Evolutionary conservation across 345 rosid species (phyloP).

Genomic region (Murraya koenigii): DNA sequence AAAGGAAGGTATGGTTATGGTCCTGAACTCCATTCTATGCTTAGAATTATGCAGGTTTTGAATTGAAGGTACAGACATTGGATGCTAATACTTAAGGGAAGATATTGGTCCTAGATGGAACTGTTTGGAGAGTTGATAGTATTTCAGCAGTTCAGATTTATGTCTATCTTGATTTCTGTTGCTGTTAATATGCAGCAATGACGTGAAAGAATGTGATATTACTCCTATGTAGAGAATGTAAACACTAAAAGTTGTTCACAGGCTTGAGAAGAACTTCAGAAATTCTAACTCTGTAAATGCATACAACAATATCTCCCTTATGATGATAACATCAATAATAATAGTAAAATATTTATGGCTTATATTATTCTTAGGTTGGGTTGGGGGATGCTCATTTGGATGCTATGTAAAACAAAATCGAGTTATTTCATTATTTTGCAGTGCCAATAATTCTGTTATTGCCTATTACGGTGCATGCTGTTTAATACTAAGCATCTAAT

Average conservation of each 20-base stretch:
- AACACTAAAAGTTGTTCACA: neutral
- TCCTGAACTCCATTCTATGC: neutral
- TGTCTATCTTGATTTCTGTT: neutral
- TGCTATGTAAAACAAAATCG: neutral
- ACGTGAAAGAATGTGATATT: neutral
- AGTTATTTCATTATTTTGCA: neutral
- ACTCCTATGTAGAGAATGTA: neutral
- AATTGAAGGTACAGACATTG: neutral
- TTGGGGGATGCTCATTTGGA: neutral
- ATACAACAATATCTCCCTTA: neutral
- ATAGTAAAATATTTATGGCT: neutral
- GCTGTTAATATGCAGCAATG: neutral
- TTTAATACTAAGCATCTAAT: constrained; percentile 5
- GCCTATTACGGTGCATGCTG: neutral
- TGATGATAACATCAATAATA: too few relatives aligned
- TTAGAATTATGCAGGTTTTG: neutral
- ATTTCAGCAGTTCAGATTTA: constrained; percentile 5
- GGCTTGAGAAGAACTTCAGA: neutral
- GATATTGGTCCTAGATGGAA: neutral
- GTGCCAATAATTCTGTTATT: neutral
- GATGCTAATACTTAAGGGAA: neutral
- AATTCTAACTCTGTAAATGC: neutral
- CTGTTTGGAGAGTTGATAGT: neutral
- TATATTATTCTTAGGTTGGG: neutral
- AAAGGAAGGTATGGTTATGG: constrained; percentile 69